Evolutionary conservation across 345 rosid species (phyloP), one percentile per base, ranked within the genome.

Genomic region (Eutrema heterophyllum): DNA sequence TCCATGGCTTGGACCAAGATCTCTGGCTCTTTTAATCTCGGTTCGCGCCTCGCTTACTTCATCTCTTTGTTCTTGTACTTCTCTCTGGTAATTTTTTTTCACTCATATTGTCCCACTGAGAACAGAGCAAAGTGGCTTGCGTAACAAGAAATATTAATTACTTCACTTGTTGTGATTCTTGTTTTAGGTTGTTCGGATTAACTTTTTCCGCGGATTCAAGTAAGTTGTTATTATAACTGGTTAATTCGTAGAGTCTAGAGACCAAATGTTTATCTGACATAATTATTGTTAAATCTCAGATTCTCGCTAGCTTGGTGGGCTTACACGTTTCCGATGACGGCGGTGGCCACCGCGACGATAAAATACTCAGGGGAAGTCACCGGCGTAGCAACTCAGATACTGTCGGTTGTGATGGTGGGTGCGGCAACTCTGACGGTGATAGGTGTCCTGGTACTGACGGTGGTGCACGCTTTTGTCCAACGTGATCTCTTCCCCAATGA

Each of bases 291-390:
- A 26, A 67, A 49, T 57, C 32, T 18, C 73, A 92, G 93, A 87
- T 91, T 94, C 76, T 91, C 96, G 32, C 69, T 87, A 80, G 89
- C 96, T 55, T 89, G 96, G 96, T 94, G 98, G 97, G 98, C 96
- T 6, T 94, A 89, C 73, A 91, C 97, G 16, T 91, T 94, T 72
- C 93, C 98, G 0, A 89, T 84, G 90, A 86, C 90, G 2, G 81
- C 88, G 3, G 90, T 89, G 14, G 93, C 93, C 36, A 82, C 83
- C 53, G 84, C 93, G 29, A 88, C 93, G n/a, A 85, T 86, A 14
- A 79, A 79, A 50, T 90, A 86, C 73, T 84, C 91, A 46, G 81
- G 74, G 3, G 86, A 81, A 81, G 88, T 85, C 2, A 78, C 78
- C 6, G 82, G 80, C 38, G 30, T 77, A 4, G 79, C 80, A 48